Conservation (phyloP, 139 green algal genomes). For the Pleodorina starrii region DNA sequence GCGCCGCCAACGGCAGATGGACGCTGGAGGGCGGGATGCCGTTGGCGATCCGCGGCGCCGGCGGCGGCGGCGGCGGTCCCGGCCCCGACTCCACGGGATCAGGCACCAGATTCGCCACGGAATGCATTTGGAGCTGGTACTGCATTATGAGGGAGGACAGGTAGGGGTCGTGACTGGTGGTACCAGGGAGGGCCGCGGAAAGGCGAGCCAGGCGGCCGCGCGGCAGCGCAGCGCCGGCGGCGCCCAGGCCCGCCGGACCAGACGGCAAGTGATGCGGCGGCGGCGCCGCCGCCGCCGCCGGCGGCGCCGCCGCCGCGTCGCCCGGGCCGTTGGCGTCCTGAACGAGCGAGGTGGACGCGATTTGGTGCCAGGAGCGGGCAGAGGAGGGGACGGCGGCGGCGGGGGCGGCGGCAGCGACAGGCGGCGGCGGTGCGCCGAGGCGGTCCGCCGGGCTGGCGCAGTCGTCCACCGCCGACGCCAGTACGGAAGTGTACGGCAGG, state of each 20-base stretch:
- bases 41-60: too few relatives aligned
- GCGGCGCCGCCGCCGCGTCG: background rate
- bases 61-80: background rate
- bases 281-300: background rate
- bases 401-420: too few relatives aligned
- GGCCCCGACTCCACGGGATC: conserved; percentile 13
- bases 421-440: background rate
- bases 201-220: too few relatives aligned
- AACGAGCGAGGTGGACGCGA: too few relatives aligned
- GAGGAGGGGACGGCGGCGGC: too few relatives aligned
- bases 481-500: conserved; percentile 1
- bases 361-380: too few relatives aligned
- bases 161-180: background rate
- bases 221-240: too few relatives aligned
- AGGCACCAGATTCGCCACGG: conserved; percentile 18
- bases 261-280: too few relatives aligned
- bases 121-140: conserved; percentile 36
- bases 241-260: too few relatives aligned
- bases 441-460: background rate
- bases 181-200: too few relatives aligned
- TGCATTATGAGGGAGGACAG: background rate
- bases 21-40: background rate
- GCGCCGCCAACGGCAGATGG: background rate
- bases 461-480: background rate
- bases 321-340: background rate